A percentile compares a stretch with the other conserved stretches of the same genome.
Conservation (phyloP, 2,329 filamentous ascomycete species). For the Chaetomium globosum region DNA sequence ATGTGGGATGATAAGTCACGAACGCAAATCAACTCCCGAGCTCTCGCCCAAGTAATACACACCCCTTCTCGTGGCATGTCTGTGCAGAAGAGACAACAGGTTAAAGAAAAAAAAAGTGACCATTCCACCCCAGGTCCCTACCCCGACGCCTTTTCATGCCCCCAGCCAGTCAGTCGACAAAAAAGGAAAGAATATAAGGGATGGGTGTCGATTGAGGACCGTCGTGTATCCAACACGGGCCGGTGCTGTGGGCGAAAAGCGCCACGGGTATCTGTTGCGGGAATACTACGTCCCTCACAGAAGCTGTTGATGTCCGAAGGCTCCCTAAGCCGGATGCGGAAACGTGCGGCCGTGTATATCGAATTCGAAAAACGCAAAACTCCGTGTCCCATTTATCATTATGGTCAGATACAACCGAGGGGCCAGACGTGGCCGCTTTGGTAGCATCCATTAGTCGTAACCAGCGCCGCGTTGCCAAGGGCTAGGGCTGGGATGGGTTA, state of each 20-base stretch:
- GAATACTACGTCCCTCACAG: not conserved
- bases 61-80: not conserved
- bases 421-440: not conserved
- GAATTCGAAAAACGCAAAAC: slow-evolving; percentile 21
- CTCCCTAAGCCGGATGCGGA: not conserved
- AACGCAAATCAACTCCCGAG: not conserved
- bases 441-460: slow-evolving; percentile 47
- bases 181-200: not conserved
- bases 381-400: slow-evolving; percentile 25
- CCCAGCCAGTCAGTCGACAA: not conserved
- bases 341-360: slow-evolving; percentile 9
- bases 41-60: not conserved
- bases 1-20: not conserved
- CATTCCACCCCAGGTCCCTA: not conserved
- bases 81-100: not conserved
- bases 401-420: slow-evolving; percentile 19
- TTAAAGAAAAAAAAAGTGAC: not conserved
- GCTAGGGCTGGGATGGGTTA: slow-evolving; percentile 39
- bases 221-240: slow-evolving; percentile 19
- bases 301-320: not conserved
- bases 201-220: not conserved
- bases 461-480: slow-evolving; percentile 61
- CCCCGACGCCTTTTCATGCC: slow-evolving; percentile 16
- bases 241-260: not conserved
- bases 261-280: slow-evolving; percentile 2